Evolutionary conservation across 176 grass and related monocot genomes (phyloP).

Genomic region (Eragrostis nindensis): DNA sequence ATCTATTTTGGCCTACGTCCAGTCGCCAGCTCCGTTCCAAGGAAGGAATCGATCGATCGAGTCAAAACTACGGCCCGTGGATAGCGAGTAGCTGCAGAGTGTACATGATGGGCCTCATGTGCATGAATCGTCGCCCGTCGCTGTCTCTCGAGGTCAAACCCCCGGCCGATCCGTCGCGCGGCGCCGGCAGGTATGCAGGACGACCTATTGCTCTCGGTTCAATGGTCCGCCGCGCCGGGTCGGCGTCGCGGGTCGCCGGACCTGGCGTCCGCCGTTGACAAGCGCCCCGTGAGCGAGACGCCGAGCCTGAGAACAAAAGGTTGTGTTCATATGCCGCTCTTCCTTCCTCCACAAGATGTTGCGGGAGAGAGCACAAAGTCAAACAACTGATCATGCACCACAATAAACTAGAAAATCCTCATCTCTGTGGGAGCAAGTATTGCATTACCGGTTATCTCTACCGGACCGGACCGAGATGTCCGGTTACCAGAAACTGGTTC

Average conservation of each 20-base stretch:
- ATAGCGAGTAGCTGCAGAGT: neutral
- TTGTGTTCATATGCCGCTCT: neutral
- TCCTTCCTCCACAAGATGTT: neutral
- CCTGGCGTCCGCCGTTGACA: neutral
- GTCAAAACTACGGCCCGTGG: neutral
- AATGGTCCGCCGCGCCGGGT: neutral
- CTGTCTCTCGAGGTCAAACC: neutral
- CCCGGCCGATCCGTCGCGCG: neutral
- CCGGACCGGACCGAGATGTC: too few species aligned
- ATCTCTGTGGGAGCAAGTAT: too few species aligned
- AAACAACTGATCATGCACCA: too few species aligned
- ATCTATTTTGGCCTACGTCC: neutral
- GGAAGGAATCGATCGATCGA: neutral
- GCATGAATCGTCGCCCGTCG: neutral
- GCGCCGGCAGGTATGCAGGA: neutral
- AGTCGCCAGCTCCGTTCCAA: too few species aligned
- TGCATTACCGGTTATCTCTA: too few species aligned
- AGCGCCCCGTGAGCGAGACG: neutral
- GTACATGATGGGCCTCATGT: neutral
- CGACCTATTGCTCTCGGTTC: neutral
- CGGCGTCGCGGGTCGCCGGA: neutral
- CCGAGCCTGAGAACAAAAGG: neutral
- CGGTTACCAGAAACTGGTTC: too few species aligned
- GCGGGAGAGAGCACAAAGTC: neutral
- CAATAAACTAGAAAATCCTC: too few species aligned